Base-by-base conservation (phyloP, 148 eudicot genomes). In the Polygonum maritimum region DNA sequence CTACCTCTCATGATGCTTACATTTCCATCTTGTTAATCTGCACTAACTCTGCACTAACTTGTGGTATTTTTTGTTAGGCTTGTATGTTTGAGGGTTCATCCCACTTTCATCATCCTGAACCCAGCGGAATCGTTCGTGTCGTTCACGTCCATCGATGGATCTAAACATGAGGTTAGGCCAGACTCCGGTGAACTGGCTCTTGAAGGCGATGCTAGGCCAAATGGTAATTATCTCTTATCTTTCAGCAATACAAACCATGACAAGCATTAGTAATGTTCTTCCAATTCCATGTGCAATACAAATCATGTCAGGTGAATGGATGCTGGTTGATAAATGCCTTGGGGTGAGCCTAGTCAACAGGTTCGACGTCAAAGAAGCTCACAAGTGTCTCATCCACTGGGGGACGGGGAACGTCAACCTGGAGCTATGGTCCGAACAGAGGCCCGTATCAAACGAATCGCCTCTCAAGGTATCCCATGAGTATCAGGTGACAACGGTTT, bases 31-130 rank as follows among this genome's bases (percentile, higher is more conserved):
- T 48, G 14, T 48, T 44, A 44, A 44, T 44, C 14, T 2, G 7
- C 49, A 48, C 49, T 48, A 48, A 1, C 13, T 48, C 15, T 48
- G 11, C 58, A 4, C 72, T 31, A 36, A 14, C 8, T 13, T 72
- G 52, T 57, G 38, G 1, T 22, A 74, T 70, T 72, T 57, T 71
- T 76, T 49, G 79, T 79, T 52, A 92, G 99, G 98, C 99, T 92
- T 79, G 98, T 96, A 49, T 96, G 99, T 82, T 89, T 96, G 87
- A 86, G 98, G 26, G 90, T 92, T 81, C 99, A 96, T 82, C 99
- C 99, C 69, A 86, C 80, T 44, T 89, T 92, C 78, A 40, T 79
- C 11, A 85, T 92, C 51, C 74, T 84, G 77, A 88, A 92, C 78
- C 95, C 97, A 10, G 71, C 85, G 12, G 93, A 89, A 76, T 78